These are phyloP conservation scores for Cladophialophora yegresii DNA, from an alignment of 2,329 filamentous ascomycete genomes.

Conservation along the genomic window DNA sequence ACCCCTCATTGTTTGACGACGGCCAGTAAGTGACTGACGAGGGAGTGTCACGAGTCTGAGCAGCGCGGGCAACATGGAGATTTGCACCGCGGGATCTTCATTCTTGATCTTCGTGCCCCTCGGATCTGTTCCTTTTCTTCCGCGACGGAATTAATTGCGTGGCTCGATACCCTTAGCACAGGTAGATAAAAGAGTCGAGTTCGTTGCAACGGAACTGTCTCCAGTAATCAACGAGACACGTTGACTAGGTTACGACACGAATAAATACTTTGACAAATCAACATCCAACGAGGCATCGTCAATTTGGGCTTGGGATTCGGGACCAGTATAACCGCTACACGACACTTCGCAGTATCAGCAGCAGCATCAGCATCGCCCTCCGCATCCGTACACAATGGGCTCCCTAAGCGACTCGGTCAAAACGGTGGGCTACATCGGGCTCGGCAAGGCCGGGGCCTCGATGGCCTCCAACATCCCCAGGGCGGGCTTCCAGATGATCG, in stretches of 20 bases:
- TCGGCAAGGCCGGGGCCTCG: slow-evolving; percentile 42
- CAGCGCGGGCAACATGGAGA: too few species aligned
- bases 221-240: too few species aligned
- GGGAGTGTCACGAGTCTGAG: too few species aligned
- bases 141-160: background rate
- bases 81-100: too few species aligned
- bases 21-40: background rate
- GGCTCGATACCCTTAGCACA: too few species aligned
- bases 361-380: background rate
- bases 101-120: background rate
- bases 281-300: too few species aligned
- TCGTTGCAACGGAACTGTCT: too few species aligned
- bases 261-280: too few species aligned
- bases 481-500: slow-evolving; percentile 40
- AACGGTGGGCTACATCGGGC: slow-evolving; percentile 42
- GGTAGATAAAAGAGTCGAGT: too few species aligned
- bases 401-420: slow-evolving; percentile 20
- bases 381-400: slow-evolving; percentile 2
- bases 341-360: background rate
- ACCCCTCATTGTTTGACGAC: background rate
- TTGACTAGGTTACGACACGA: too few species aligned
- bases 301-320: too few species aligned
- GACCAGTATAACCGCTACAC: too few species aligned
- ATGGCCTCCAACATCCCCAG: slow-evolving; percentile 42
- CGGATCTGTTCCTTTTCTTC: background rate